phyloP scores from a whole-genome alignment of 176 grass and related monocot species.

The Otatea glauca region DNA sequence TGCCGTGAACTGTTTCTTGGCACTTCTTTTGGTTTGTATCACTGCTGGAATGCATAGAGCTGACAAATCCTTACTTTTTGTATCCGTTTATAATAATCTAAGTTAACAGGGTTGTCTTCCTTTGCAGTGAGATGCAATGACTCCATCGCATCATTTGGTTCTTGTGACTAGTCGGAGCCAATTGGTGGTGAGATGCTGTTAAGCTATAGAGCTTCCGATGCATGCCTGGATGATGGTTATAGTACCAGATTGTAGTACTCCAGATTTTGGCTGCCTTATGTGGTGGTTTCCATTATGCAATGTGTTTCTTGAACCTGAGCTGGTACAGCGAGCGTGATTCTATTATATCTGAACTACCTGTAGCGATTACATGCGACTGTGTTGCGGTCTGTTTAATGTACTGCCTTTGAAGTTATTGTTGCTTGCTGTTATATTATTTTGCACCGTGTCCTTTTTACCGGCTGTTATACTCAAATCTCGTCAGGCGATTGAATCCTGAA shows the following conservation, averaged over 20 bases:
- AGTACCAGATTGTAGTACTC: background rate
- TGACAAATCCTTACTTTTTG: background rate
- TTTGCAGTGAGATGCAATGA: conserved; percentile 38
- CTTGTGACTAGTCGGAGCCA: background rate
- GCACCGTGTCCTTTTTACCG: background rate
- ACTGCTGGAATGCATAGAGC: background rate
- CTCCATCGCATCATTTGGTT: background rate
- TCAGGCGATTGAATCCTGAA: too few species aligned
- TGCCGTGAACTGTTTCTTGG: background rate
- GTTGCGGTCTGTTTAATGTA: background rate
- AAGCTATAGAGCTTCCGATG: background rate
- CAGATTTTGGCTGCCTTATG: conserved; percentile 18
- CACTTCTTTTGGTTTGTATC: background rate
- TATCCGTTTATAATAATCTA: background rate
- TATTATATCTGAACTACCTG: background rate
- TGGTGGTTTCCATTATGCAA: background rate
- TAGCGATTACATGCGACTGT: background rate
- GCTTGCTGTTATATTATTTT: background rate
- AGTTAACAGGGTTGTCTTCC: background rate
- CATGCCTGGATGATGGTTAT: background rate
- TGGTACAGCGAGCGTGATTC: background rate
- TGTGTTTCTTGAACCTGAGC: background rate
- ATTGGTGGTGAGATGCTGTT: background rate
- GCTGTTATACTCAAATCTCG: too few species aligned
- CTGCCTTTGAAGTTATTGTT: background rate